A percentile compares a stretch with the other conserved stretches of the same genome.
Evolutionary conservation across 2,329 filamentous ascomycete species (phyloP).

Genomic region (Raffaelea deltoideospora): DNA sequence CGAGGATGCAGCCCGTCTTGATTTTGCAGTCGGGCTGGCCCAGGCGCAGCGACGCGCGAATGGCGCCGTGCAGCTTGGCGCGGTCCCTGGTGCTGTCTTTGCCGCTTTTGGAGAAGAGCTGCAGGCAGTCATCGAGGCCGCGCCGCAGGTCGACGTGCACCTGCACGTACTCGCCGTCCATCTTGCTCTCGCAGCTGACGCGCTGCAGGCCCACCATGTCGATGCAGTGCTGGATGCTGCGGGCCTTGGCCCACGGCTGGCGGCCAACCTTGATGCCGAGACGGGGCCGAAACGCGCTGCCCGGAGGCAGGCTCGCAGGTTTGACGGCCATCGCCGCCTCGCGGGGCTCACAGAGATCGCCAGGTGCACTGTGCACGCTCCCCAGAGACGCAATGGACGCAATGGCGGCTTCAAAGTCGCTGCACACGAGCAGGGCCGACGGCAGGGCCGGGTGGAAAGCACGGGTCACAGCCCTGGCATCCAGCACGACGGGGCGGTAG

Average conservation of each 20-base stretch:
- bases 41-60: conserved; percentile 50
- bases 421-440: conserved; percentile 52
- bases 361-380: too few species aligned
- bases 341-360: too few species aligned
- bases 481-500: conserved; percentile 51
- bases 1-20: conserved; percentile 54
- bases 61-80: conserved; percentile 38
- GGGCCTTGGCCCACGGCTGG: conserved; percentile 47
- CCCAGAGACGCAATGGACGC: background rate
- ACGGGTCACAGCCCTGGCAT: conserved; percentile 37
- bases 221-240: conserved; percentile 61
- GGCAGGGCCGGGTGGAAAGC: conserved; percentile 57
- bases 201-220: conserved; percentile 39
- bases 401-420: conserved; percentile 49
- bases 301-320: conserved; percentile 27
- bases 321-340: background rate
- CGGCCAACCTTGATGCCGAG: conserved; percentile 50
- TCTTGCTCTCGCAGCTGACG: conserved; percentile 66
- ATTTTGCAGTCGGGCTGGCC: conserved; percentile 43
- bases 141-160: conserved; percentile 60
- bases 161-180: conserved; percentile 85
- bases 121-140: conserved; percentile 35
- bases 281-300: conserved; percentile 22
- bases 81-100: conserved; percentile 74
- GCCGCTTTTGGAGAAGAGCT: conserved; percentile 84